A percentile compares a stretch with the other conserved stretches of the same genome.
Evolutionary conservation across 2,329 filamentous ascomycete genomes (phyloP).

Genomic region (Aureobasidium uvarum): DNA sequence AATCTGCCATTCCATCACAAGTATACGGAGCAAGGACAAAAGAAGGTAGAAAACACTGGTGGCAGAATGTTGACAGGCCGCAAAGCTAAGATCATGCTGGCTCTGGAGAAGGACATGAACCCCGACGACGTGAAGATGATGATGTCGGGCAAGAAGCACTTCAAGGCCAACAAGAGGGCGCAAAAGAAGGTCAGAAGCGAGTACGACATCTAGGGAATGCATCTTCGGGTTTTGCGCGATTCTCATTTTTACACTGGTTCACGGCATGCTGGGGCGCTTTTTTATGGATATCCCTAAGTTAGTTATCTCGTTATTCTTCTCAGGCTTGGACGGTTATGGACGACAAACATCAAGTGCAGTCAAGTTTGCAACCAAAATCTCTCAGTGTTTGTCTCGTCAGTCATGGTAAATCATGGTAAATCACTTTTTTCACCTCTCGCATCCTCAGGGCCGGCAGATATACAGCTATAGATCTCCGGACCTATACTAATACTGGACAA

Average conservation of each 20-base stretch:
- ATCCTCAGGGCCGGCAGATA: neutral
- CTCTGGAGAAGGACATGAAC: conserved; percentile 81
- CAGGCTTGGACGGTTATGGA: neutral
- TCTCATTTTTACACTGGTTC: neutral
- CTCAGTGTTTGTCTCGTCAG: neutral
- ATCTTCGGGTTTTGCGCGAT: neutral
- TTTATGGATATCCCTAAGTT: conserved; percentile 19
- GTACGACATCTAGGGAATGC: conserved; percentile 16
- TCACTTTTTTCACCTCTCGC: neutral
- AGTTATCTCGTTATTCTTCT: neutral
- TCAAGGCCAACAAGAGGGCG: conserved; percentile 68
- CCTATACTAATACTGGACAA: too few relatives aligned
- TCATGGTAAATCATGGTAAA: neutral
- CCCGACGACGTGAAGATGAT: conserved; percentile 50
- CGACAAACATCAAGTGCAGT: neutral
- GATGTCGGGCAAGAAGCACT: conserved; percentile 80
- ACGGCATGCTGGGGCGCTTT: conserved; percentile 22
- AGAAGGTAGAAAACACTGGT: conserved; percentile 37
- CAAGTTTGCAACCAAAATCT: neutral
- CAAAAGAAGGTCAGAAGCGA: conserved; percentile 35
- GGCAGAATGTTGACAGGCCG: conserved; percentile 73
- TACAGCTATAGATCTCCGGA: too few relatives aligned
- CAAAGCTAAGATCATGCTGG: conserved; percentile 77
- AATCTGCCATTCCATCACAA: conserved; percentile 84
- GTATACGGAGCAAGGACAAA: conserved; percentile 75